Evolutionary conservation across 1,284 basidiomycete genomes (phyloP), one percentile per base, ranked within the genome.

Genomic region (Ceratobasidium sp.): DNA sequence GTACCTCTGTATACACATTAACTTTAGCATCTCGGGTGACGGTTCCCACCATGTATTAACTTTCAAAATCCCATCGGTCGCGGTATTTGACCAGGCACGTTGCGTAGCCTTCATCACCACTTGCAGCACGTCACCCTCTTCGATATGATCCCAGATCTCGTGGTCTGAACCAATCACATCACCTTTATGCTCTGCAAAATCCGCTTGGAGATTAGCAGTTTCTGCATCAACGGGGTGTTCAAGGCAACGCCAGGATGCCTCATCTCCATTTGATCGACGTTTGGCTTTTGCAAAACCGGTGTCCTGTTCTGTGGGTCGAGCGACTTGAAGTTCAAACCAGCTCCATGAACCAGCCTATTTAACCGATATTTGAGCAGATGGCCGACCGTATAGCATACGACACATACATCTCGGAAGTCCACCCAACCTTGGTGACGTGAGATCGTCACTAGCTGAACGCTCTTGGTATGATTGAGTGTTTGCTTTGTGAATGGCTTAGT

Each of bases 391-490:
- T 7, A n/a, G 4, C 6, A 46, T n/a, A 6, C 16, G 6, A 21
- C 14, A 33, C 50, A 8, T 21, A 56, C 60, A 36, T 42, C 36
- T 39, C 9, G 41, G 16, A 33, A 5, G 19, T 42, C 36, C 27
- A 67, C 60, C 60, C 52, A 67, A 6, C 64, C 64, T 25, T 67
- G 64, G 29, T 56, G 64, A 11, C 14, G 14, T 23, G 64, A 56
- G 3, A 46, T n/a, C 16, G 64, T 67, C 3, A 49, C 16, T 11
- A 67, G 33, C 16, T 67, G 53, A 46, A 67, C 16, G 30, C 64
- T 67, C 39, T 56, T 36, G 27, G 56, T 53, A 2, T 56, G 23
- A 1, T 27, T 44, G 19, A 56, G 2, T 2, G 23, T 49, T 19
- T 29, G 27, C 1, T 27, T 33, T 14, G 52, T 39, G 19, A 47